phyloP scores from a whole-genome alignment of 1,284 basidiomycete genomes.

The Inonotus obliquus region DNA sequence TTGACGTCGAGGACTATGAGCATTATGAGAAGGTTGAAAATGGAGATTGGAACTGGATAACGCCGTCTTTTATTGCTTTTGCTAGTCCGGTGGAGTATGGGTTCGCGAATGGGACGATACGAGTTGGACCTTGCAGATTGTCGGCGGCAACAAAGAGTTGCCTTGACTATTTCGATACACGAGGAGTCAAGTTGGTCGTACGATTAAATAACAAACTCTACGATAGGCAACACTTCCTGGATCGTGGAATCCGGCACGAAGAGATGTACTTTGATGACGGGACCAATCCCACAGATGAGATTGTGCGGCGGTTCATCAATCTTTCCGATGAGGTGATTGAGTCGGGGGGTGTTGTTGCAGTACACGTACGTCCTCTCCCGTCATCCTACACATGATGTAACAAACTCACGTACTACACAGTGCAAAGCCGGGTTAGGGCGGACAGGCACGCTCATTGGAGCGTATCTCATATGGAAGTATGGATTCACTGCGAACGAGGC shows the following conservation, averaged over 20 bases:
- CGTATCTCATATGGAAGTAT: constrained; percentile 98
- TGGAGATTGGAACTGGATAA: constrained; percentile 98
- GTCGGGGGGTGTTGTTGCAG: constrained; percentile 78
- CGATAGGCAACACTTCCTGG: constrained; percentile 79
- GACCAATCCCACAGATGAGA: constrained; percentile 95
- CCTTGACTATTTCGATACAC: constrained; percentile 86
- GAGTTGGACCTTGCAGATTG: constrained; percentile 62
- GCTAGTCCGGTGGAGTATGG: constrained; percentile 85
- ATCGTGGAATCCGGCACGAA: constrained; percentile 85
- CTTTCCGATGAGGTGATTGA: constrained; percentile 77
- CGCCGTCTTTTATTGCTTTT: constrained; percentile 91
- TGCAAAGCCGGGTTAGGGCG: constrained; percentile 93
- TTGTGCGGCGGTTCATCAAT: constrained; percentile 87
- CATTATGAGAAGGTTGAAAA: constrained; percentile 94
- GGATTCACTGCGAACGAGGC: constrained; percentile 98
- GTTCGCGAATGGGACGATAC: constrained; percentile 56
- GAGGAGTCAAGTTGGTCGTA: constrained; percentile 87
- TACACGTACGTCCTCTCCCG: constrained; percentile 60
- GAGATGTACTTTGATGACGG: constrained; percentile 98
- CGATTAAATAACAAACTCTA: constrained; percentile 95
- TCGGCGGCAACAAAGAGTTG: constrained; percentile 82
- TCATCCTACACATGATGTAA: constrained; percentile 18
- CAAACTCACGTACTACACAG: constrained; percentile 36
- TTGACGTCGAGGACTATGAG: constrained; percentile 87
- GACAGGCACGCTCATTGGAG: constrained; percentile 93